Evolutionary conservation across 2,329 filamentous ascomycete genomes (phyloP), one percentile per base, ranked within the genome.

Genomic region (Stemphylium lycopersici): DNA sequence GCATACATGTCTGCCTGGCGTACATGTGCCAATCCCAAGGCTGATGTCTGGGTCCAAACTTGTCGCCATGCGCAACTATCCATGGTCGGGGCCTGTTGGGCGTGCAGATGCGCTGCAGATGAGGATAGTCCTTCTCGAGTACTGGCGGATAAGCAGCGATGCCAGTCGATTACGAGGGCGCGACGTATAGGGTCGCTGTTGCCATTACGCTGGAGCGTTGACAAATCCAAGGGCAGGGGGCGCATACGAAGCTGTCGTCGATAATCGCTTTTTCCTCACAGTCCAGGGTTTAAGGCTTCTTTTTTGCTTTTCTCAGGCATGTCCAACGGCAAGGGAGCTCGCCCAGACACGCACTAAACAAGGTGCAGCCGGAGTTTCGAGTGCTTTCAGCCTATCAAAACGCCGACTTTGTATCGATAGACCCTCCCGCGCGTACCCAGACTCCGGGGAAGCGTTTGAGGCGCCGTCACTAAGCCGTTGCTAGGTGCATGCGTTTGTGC

Each of bases 1-100:
- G 58, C 56, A 52, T 52, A 26, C 38, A 52, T 61, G 49, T 56
- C 58, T 68, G 64, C 64, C 64, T 68, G 51, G 55, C 33, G 7
- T 51, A 44, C 48, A 54, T 29, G 56, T 55, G 55, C 59, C 59
- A 55, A 51, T 51, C 26, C 13, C 46, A 29, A 60, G 59, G 63
- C 58, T 46, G 47, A 53, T 42, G 48, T 59, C 32, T 52, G 54
- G 53, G 55, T 58, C 48, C 46, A 50, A 44, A 32, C 40, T 52
- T 48, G 48, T 59, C 42, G 48, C 51, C 50, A 52, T 42, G 38
- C 48, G 54, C 58, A 57, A 42, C 34, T 48, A 51, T 41, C 48
- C 62, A 52, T 41, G 49, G 58, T 56, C 49, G 48, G 18, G 48
- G 58, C 52, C 54, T 59, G 56, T 52, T 58, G 42, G 38, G 32